Conservation (phyloP, 345 rosid genomes). For the Cardiospermum halicacabum region DNA sequence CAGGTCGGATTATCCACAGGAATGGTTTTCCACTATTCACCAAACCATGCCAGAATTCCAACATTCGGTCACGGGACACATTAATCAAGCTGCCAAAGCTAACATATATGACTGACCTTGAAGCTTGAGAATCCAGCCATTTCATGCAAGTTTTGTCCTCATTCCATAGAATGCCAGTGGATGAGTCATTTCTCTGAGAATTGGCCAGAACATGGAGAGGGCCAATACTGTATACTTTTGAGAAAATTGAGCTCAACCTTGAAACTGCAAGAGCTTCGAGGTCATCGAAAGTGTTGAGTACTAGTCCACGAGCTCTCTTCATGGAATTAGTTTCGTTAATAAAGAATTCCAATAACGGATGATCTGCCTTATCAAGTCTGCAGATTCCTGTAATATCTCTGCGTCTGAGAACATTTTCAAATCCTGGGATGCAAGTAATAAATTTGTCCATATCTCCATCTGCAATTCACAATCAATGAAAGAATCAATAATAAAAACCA, state of each 20-base stretch:
- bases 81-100: constrained; percentile 20
- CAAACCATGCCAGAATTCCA: constrained; percentile 25
- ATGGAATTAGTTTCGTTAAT: not conserved
- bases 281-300: constrained; percentile 40
- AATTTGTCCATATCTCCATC: constrained; percentile 13
- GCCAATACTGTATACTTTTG: constrained; percentile 28
- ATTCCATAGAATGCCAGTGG: not conserved
- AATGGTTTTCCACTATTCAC: constrained; percentile 17
- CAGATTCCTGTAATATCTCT: constrained; percentile 18
- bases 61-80: constrained; percentile 2
- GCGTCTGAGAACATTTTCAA: constrained; percentile 10
- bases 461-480: not conserved
- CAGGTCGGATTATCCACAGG: constrained; percentile 22
- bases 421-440: constrained; percentile 15
- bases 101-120: constrained; percentile 11
- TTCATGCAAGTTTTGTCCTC: constrained; percentile 18
- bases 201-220: constrained; percentile 27
- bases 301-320: constrained; percentile 23
- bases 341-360: not conserved
- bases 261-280: constrained; percentile 28
- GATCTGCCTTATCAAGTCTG: not conserved
- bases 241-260: constrained; percentile 7
- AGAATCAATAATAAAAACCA: no score
- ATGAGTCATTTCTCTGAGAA: constrained; percentile 14
- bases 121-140: constrained; percentile 19